These are phyloP conservation scores for Nicotiana attenuata DNA, from an alignment of 257 asterid genomes.

Conservation along the genomic window DNA sequence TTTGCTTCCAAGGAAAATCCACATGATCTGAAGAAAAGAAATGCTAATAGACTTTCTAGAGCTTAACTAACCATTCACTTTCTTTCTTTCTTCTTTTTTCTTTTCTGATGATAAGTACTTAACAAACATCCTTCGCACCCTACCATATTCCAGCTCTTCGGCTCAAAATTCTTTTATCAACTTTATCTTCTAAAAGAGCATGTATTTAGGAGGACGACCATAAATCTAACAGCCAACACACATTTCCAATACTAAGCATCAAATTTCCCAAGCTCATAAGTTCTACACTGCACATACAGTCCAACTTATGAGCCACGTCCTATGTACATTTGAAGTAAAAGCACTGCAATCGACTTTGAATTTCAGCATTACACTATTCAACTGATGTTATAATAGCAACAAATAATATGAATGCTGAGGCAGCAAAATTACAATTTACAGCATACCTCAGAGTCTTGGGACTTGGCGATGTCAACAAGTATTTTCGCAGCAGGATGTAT, in stretches of 20 bases:
- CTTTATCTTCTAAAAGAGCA: background rate
- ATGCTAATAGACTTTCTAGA: background rate
- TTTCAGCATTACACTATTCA: background rate
- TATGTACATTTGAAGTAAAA: background rate
- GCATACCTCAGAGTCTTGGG: conserved; percentile 95
- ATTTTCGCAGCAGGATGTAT: conserved; percentile 97
- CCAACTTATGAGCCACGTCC: background rate
- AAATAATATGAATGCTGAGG: background rate
- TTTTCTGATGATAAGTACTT: no score
- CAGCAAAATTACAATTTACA: background rate
- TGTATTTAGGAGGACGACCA: background rate
- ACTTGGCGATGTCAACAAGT: conserved; percentile 96
- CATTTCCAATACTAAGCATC: background rate
- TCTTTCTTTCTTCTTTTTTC: no score
- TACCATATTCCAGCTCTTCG: background rate
- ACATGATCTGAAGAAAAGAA: background rate
- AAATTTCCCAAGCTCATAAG: background rate
- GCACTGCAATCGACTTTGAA: background rate
- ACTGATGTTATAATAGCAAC: background rate
- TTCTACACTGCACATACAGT: background rate
- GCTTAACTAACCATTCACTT: background rate
- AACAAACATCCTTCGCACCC: background rate
- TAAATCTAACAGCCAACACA: background rate
- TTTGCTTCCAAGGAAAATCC: no score
- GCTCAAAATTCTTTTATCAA: background rate